Evolutionary conservation across 106 monocot genomes (phyloP).

Genomic region (Platanthera zijinensis): DNA sequence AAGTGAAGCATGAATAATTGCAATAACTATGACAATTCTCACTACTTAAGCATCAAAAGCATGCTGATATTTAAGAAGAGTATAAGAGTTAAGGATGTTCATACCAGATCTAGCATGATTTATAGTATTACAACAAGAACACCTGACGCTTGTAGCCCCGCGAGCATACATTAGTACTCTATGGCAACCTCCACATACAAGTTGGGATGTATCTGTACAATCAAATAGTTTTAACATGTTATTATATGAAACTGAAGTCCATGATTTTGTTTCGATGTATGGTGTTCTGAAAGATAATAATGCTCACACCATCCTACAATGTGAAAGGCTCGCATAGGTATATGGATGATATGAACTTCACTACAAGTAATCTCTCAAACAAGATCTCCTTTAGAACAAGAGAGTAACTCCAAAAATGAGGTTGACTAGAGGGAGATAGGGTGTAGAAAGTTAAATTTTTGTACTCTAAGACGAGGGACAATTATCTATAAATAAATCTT

Average conservation of each 20-base stretch:
- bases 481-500: too few relatives aligned
- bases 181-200: constrained; percentile 55
- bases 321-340: not conserved
- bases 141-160: constrained; percentile 53
- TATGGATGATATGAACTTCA: not conserved
- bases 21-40: not conserved
- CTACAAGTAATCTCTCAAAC: not conserved
- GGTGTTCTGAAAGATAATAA: not conserved
- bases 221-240: constrained; percentile 3
- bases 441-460: too few relatives aligned
- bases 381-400: not conserved
- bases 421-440: too few relatives aligned
- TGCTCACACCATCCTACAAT: not conserved
- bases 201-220: constrained; percentile 34
- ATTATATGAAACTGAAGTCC: not conserved
- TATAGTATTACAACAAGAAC: constrained; percentile 57
- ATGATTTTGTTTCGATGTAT: not conserved
- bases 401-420: too few relatives aligned
- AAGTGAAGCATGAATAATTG: not conserved
- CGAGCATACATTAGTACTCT: constrained; percentile 48
- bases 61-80: not conserved
- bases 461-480: too few relatives aligned
- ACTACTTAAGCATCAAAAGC: not conserved
- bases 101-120: constrained; percentile 54
- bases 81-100: not conserved